phyloP scores from a whole-genome alignment of 164 flowering plant species.

The Piper betle region DNA sequence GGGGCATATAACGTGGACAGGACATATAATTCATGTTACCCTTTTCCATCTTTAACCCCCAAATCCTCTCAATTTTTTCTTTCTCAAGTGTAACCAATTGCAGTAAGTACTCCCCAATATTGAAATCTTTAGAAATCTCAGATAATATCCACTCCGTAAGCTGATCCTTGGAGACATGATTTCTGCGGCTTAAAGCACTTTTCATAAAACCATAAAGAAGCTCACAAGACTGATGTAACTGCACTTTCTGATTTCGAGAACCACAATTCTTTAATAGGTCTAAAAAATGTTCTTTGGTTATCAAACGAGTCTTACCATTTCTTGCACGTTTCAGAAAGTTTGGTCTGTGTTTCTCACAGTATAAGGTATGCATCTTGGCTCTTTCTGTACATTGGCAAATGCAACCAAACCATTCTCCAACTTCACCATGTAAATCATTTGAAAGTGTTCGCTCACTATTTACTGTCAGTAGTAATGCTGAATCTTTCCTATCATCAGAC shows the following conservation, averaged over 20 bases:
- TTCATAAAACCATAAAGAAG: conserved; percentile 70
- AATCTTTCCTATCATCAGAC: conserved; percentile 13
- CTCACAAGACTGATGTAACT: conserved; percentile 78
- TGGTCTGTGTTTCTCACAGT: conserved; percentile 88
- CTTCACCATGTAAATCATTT: conserved; percentile 11
- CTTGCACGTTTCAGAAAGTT: conserved; percentile 93
- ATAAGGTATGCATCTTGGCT: conserved; percentile 55
- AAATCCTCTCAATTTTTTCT: conserved; percentile 51
- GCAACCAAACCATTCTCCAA: conserved; percentile 28
- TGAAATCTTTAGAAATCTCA: conserved; percentile 68
- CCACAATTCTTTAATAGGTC: conserved; percentile 53
- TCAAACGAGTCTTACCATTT: conserved; percentile 79
- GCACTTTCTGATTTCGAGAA: conserved; percentile 46
- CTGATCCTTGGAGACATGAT: conserved; percentile 64
- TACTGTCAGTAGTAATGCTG: conserved; percentile 18
- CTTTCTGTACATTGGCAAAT: conserved; percentile 46
- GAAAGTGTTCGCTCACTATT: conserved; percentile 17
- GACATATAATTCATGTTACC: conserved; percentile 13
- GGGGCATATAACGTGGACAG: conserved; percentile 12
- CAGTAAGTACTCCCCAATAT: conserved; percentile 41
- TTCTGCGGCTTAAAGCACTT: conserved; percentile 51
- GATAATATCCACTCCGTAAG: conserved; percentile 81
- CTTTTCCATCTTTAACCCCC: conserved; percentile 47
- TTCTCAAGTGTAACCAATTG: conserved; percentile 65
- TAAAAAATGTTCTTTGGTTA: conserved; percentile 70